A percentile compares a stretch with the other conserved stretches of the same genome.
phyloP scores from a whole-genome alignment of 441 rosid genomes.

The Syzygium malaccense region DNA sequence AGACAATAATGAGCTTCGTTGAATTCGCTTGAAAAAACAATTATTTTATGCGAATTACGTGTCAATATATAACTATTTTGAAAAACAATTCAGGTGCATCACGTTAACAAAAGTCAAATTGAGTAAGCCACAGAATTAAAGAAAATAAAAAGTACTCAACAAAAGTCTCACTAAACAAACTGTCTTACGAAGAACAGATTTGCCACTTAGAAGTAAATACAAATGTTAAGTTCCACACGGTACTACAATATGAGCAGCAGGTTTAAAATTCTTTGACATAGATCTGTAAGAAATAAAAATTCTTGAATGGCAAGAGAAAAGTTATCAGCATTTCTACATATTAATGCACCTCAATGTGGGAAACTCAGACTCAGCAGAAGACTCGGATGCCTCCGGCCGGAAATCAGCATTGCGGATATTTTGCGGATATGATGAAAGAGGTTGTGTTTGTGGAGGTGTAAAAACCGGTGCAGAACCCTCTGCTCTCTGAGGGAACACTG shows the following conservation, averaged over 20 bases:
- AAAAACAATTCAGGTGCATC: neutral
- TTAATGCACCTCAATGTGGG: slow-evolving; percentile 71
- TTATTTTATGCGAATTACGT: neutral
- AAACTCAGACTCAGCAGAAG: slow-evolving; percentile 80
- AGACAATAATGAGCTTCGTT: neutral
- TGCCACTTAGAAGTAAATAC: neutral
- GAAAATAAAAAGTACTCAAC: neutral
- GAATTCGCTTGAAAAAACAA: neutral
- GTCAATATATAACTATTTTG: neutral
- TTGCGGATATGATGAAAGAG: slow-evolving; percentile 72
- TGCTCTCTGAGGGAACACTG: slow-evolving; percentile 89
- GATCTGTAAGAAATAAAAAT: neutral
- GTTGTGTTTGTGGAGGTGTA: slow-evolving; percentile 94
- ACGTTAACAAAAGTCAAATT: neutral
- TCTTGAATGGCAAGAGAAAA: neutral
- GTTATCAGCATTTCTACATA: neutral
- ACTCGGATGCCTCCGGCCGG: slow-evolving; percentile 46
- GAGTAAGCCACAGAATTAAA: neutral
- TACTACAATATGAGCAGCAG: neutral
- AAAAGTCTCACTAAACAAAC: neutral
- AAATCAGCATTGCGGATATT: slow-evolving; percentile 55
- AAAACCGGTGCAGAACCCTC: slow-evolving; percentile 91
- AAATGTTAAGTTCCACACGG: neutral
- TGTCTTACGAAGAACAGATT: neutral
- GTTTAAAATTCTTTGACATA: neutral